These are phyloP conservation scores for Mycena crocata DNA, from an alignment of 768 basidiomycete genomes.

Conservation along the genomic window DNA sequence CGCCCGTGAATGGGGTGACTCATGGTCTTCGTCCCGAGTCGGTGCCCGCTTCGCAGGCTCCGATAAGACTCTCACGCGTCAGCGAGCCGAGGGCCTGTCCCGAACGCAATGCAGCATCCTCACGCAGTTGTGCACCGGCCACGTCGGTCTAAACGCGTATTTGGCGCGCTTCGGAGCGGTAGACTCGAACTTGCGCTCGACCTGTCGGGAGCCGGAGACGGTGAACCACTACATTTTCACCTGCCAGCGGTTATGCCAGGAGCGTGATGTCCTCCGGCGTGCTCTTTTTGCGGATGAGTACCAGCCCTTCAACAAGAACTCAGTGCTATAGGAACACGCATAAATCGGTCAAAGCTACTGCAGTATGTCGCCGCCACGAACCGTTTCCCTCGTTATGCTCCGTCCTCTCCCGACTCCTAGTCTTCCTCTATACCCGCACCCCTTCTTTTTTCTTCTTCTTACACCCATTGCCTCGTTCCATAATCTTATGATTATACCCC, in stretches of 20 bases:
- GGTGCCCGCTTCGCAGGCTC: not conserved
- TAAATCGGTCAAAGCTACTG: not conserved
- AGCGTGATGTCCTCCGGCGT: not conserved
- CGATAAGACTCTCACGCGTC: constrained; percentile 9
- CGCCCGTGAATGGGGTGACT: not conserved
- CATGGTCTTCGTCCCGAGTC: not conserved
- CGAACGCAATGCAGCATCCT: constrained; percentile 35
- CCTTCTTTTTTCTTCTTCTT: too few species aligned
- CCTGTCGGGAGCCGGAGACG: constrained; percentile 1
- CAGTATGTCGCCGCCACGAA: not conserved
- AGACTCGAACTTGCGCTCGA: constrained; percentile 9
- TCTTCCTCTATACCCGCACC: too few species aligned
- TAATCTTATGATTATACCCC: not conserved
- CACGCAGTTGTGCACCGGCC: constrained; percentile 46
- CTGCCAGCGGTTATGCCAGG: not conserved
- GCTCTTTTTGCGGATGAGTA: not conserved
- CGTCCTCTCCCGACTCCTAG: too few species aligned
- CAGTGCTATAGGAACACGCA: not conserved
- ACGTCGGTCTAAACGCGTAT: constrained; percentile 42
- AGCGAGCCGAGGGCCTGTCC: constrained; percentile 14
- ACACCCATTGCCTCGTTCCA: not conserved
- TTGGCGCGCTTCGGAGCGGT: constrained; percentile 35
- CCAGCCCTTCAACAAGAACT: constrained; percentile 1
- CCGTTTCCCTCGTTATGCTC: not conserved
- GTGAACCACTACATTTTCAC: constrained; percentile 1